Base-by-base conservation (phyloP, 371 early-diverging fungal species). In the Rhizopus stolonifer region DNA sequence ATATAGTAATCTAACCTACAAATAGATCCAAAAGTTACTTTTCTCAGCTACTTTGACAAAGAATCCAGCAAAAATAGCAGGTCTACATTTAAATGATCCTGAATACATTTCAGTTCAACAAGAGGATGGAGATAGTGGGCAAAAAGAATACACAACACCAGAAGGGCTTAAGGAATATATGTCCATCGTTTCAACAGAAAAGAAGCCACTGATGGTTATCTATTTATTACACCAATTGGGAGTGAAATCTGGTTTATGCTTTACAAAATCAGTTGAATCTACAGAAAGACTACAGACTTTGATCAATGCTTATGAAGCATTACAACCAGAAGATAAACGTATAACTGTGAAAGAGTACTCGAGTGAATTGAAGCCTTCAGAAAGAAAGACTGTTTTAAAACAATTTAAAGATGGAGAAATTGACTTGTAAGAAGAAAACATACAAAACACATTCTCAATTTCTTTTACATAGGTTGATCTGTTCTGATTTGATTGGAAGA, bases 41-140 rank as follows among this genome's bases (percentile, higher is more conserved):
- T 96, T 96, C 57, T 93, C 94, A 2, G 98, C 96, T 8, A 96
- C 97, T 0, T 67, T 97, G 53, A 94, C 96, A 0, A 82, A 90
- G 36, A 88, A 97, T 53, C 96, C 98, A 0, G 93, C 89, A 45
- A 93, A 94, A 58, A 84, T 98, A 50, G 92, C 93, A 10, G 79
- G 83, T 13, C 75, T 98, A 8, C 84, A 87, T 50, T 75, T 98
- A 29, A 76, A 72, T n/a, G 74, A 85, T 39, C 92, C 92, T 4
- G 83, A 81, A 36, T 89, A 89, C 57, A 83, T 92, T 19, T 67
- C 74, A 13, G 81, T 92, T 18, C 82, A 86, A 34, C 56, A 65
- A 3, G 52, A 64, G 46, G 62, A 64, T 36, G 71, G 69, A 24
- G 67, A 70, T 31, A 68, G 64, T 2, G 65, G 56, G 4, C 65